Conservation (phyloP, 306 rosid species). For the Quillaja saponaria region DNA sequence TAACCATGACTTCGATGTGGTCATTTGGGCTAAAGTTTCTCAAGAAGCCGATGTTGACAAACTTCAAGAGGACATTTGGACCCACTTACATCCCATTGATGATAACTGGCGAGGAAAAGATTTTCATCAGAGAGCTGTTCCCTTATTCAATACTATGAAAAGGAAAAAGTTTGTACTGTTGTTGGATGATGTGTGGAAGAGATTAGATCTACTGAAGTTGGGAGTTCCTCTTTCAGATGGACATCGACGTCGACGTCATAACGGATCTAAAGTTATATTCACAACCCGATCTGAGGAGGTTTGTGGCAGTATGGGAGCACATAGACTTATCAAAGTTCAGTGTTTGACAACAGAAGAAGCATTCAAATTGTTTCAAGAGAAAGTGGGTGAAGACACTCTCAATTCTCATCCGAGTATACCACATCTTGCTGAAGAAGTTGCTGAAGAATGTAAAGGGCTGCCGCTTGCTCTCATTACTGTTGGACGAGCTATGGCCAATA, state of each 20-base stretch:
- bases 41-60: slow-evolving; percentile 8
- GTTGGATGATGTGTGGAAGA: slow-evolving; percentile 41
- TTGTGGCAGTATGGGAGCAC: slow-evolving; percentile 32
- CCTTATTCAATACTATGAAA: background rate
- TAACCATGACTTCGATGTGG: background rate
- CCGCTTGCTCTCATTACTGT: too few relatives aligned
- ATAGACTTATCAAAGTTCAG: slow-evolving; percentile 3
- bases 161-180: slow-evolving; percentile 21
- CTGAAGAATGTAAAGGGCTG: too few relatives aligned
- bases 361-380: background rate
- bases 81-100: too few relatives aligned
- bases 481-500: too few relatives aligned
- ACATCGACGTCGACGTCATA: background rate
- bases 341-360: slow-evolving; percentile 19
- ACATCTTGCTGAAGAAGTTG: too few relatives aligned
- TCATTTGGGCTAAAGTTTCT: slow-evolving; percentile 30
- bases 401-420: slow-evolving; percentile 2
- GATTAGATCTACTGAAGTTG: slow-evolving; percentile 11
- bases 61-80: slow-evolving; percentile 6
- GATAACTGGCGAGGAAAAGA: too few relatives aligned
- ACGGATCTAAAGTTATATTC: slow-evolving; percentile 25
- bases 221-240: slow-evolving; percentile 18
- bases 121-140: background rate
- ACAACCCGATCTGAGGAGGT: slow-evolving; percentile 31
- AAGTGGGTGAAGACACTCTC: background rate